These are phyloP conservation scores for Pouteria glomerata DNA, from an alignment of 148 eudicot species.

Conservation along the genomic window DNA sequence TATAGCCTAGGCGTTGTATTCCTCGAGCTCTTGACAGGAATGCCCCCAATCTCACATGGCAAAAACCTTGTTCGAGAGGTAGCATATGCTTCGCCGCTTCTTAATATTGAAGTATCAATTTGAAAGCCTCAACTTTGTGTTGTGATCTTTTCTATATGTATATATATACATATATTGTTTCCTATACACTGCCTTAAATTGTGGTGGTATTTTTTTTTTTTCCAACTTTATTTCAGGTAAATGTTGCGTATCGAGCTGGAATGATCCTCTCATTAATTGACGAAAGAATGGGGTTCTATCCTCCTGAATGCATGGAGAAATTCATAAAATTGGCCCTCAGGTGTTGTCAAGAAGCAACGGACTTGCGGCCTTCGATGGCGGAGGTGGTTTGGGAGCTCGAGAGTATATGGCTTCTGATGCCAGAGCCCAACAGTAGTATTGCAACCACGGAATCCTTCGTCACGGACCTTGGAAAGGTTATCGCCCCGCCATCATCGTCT, in stretches of 20 bases:
- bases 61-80: conserved; percentile 74
- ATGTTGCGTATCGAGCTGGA: conserved; percentile 42
- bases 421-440: conserved; percentile 36
- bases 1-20: conserved; percentile 77
- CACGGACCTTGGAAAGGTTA: conserved; percentile 13
- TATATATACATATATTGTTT: no score
- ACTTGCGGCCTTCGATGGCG: conserved; percentile 43
- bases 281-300: conserved; percentile 57
- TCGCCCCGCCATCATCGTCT: no score
- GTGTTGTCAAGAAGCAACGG: conserved; percentile 52
- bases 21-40: conserved; percentile 65
- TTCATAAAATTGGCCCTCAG: conserved; percentile 38
- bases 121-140: no score
- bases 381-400: conserved; percentile 55
- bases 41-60: conserved; percentile 66
- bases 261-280: conserved; percentile 50
- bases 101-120: no score
- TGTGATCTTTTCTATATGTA: no score
- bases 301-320: conserved; percentile 52
- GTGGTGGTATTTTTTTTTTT: no score
- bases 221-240: conserved; percentile 65
- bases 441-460: conserved; percentile 11
- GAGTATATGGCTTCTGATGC: conserved; percentile 40
- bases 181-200: no score
- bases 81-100: neutral